phyloP scores from a whole-genome alignment of 805 yeast genomes.

The Wickerhamiella vanderwaltii region DNA sequence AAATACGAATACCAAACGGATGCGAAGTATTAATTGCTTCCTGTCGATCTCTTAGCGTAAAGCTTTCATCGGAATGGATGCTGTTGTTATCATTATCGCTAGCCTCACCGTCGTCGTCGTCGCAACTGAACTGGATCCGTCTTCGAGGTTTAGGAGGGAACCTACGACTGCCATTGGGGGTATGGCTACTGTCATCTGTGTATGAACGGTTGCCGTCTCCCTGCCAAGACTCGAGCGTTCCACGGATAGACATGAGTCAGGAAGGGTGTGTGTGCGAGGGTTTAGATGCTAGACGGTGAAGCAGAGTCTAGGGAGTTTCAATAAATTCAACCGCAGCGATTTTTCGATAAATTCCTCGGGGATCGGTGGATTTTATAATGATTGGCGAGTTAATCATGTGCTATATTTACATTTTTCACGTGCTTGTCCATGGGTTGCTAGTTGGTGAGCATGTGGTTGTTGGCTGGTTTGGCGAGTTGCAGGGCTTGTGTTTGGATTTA shows the following conservation, averaged over 20 bases:
- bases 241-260: background rate
- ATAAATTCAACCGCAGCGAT: too few species aligned
- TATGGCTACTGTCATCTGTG: background rate
- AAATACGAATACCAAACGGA: conserved; percentile 95
- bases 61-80: conserved; percentile 55
- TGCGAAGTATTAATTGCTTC: conserved; percentile 94
- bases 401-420: too few species aligned
- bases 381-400: too few species aligned
- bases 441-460: too few species aligned
- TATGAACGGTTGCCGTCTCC: background rate
- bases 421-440: too few species aligned
- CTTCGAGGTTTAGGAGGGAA: background rate
- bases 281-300: too few species aligned
- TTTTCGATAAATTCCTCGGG: too few species aligned
- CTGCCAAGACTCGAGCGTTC: background rate
- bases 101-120: conserved; percentile 14
- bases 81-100: conserved; percentile 22
- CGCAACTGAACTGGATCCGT: conserved; percentile 14
- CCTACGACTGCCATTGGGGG: background rate
- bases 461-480: too few species aligned
- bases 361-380: too few species aligned
- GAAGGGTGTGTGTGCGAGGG: too few species aligned
- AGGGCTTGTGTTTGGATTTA: too few species aligned
- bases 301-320: too few species aligned
- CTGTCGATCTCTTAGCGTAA: conserved; percentile 82